phyloP scores from a whole-genome alignment of 176 grass and related monocot species.

The Pontederia paniculata region DNA sequence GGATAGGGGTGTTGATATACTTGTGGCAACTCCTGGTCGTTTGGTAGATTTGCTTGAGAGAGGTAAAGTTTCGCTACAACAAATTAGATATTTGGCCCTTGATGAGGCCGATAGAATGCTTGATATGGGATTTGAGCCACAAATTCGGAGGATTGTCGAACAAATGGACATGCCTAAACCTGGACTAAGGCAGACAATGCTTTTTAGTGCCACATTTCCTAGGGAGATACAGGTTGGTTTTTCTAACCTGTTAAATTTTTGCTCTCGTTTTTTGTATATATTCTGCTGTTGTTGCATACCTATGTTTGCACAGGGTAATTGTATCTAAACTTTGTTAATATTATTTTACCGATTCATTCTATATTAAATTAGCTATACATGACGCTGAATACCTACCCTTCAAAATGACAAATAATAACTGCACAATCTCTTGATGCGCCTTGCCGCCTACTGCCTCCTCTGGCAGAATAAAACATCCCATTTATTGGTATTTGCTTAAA shows the following conservation, averaged over 20 bases:
- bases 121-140: slow-evolving; percentile 97
- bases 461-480: too few species aligned
- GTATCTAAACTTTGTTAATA: too few species aligned
- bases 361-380: too few species aligned
- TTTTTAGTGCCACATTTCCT: slow-evolving; percentile 96
- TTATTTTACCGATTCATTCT: too few species aligned
- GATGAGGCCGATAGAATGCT: slow-evolving; percentile 99
- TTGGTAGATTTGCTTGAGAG: slow-evolving; percentile 92
- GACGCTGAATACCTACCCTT: too few species aligned
- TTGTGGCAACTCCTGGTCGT: slow-evolving; percentile 95
- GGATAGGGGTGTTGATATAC: slow-evolving; percentile 91
- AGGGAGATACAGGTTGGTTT: slow-evolving; percentile 75
- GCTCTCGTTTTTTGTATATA: neutral
- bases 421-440: too few species aligned
- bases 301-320: too few species aligned
- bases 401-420: too few species aligned
- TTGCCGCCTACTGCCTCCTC: too few species aligned
- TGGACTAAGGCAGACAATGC: slow-evolving; percentile 83
- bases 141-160: slow-evolving; percentile 91
- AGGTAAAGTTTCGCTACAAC: slow-evolving; percentile 79
- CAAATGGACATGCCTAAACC: slow-evolving; percentile 81
- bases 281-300: too few species aligned
- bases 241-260: slow-evolving; percentile 4
- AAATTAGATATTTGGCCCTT: slow-evolving; percentile 69
- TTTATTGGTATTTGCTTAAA: too few species aligned